A percentile compares a stretch with the other conserved stretches of the same genome.
These are phyloP conservation scores for Casuarina equisetifolia DNA, from an alignment of 306 rosid genomes.

Conservation along the genomic window DNA sequence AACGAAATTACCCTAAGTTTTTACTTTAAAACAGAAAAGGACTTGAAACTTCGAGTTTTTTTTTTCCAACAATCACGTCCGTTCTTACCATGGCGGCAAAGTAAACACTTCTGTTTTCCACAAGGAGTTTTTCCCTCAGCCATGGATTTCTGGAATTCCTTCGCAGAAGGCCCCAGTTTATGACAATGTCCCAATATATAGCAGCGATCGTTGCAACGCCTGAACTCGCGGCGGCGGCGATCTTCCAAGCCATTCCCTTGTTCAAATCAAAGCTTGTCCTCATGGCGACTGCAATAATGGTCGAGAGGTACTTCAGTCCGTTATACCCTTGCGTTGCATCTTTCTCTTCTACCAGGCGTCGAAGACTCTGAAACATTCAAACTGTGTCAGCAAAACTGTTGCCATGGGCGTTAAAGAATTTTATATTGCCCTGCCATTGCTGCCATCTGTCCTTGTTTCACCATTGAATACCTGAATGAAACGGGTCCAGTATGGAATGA, in stretches of 20 bases:
- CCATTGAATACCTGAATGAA: constrained; percentile 55
- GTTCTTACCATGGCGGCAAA: constrained; percentile 55
- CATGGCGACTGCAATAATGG: constrained; percentile 48
- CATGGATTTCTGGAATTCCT: constrained; percentile 54
- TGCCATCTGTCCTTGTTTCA: background rate
- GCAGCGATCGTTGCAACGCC: constrained; percentile 37
- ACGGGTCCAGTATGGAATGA: constrained; percentile 77
- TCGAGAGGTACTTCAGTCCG: constrained; percentile 48
- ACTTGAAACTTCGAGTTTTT: background rate
- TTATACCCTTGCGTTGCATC: constrained; percentile 41
- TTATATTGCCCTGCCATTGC: background rate
- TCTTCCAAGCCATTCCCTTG: constrained; percentile 27
- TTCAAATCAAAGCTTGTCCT: constrained; percentile 44
- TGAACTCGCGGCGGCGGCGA: constrained; percentile 40
- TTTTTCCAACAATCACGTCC: background rate
- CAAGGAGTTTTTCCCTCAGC: constrained; percentile 70
- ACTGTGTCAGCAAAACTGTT: constrained; percentile 6
- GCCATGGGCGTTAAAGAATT: background rate
- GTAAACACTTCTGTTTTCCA: constrained; percentile 55
- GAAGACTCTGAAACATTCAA: constrained; percentile 40
- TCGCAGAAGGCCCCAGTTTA: constrained; percentile 61
- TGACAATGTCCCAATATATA: constrained; percentile 59
- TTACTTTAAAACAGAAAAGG: background rate
- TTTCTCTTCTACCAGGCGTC: constrained; percentile 56
- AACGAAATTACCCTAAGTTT: constrained; percentile 4